A percentile compares a stretch with the other conserved stretches of the same genome.
These are phyloP conservation scores for Kwoniella sp. DNA, from an alignment of 768 basidiomycete species.

Conservation along the genomic window DNA sequence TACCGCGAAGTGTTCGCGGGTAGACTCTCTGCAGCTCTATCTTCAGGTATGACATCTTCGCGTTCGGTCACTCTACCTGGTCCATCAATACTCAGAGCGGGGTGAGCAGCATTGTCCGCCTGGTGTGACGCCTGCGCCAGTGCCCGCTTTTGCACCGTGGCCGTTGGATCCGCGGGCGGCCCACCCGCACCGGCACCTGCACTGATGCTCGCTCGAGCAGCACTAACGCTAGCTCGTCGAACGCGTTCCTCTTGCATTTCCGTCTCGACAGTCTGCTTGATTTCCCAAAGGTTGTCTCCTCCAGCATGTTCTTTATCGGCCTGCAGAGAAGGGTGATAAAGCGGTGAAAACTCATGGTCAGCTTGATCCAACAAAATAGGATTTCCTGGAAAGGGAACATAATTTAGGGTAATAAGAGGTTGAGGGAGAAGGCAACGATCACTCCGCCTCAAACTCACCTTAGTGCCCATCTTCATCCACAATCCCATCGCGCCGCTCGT, in stretches of 20 bases:
- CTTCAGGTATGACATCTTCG: background rate
- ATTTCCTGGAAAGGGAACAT: too few species aligned
- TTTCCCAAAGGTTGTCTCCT: slow-evolving; percentile 40
- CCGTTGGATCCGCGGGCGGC: too few species aligned
- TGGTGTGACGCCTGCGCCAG: too few species aligned
- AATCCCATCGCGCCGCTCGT: slow-evolving; percentile 43
- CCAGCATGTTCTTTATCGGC: slow-evolving; percentile 51
- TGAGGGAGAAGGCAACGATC: too few species aligned
- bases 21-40: background rate
- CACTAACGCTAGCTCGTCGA: slow-evolving; percentile 6
- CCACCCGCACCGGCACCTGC: background rate
- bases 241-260: slow-evolving; percentile 30
- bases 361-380: too few species aligned
- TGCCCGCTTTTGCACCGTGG: background rate
- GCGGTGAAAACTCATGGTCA: too few species aligned
- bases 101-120: too few species aligned
- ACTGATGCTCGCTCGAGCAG: background rate
- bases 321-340: too few species aligned
- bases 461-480: slow-evolving; percentile 49
- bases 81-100: too few species aligned
- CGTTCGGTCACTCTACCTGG: too few species aligned
- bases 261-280: slow-evolving; percentile 34
- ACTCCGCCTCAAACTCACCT: slow-evolving; percentile 29
- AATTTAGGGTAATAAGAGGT: too few species aligned
- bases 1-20: too few species aligned